These are phyloP conservation scores for Myxozyma nipponensis DNA, from an alignment of 805 yeast genomes.

Conservation along the genomic window DNA sequence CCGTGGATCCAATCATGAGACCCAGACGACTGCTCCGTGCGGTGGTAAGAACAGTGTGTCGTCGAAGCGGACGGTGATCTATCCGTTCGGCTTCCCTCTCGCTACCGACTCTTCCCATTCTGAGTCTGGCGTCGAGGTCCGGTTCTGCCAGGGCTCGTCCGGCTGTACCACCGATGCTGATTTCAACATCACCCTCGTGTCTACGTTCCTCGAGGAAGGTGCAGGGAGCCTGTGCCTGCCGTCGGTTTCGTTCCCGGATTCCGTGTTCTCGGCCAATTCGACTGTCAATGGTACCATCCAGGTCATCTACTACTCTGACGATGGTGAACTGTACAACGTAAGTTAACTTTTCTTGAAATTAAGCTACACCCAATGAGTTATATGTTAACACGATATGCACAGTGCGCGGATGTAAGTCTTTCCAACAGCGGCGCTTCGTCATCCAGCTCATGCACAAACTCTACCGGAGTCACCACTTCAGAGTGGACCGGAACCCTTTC, in stretches of 20 bases:
- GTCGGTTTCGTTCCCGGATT: constrained; percentile 21
- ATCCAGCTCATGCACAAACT: constrained; percentile 28
- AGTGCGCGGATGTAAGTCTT: constrained; percentile 31
- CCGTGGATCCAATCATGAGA: constrained; percentile 31
- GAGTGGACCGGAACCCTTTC: constrained; percentile 27
- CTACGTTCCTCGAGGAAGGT: constrained; percentile 27
- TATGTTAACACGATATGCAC: background rate
- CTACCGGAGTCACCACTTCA: constrained; percentile 29
- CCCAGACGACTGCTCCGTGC: constrained; percentile 31
- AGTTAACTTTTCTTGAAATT: background rate
- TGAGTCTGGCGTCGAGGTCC: constrained; percentile 23
- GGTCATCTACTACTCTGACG: constrained; percentile 30
- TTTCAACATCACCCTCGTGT: constrained; percentile 26
- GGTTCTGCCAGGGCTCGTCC: constrained; percentile 27
- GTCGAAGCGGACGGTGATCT: constrained; percentile 24
- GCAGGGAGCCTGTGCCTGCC: constrained; percentile 33
- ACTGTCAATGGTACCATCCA: constrained; percentile 31
- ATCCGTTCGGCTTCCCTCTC: constrained; percentile 30
- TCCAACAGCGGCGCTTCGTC: constrained; percentile 21
- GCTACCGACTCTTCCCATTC: constrained; percentile 28
- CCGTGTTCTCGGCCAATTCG: constrained; percentile 9
- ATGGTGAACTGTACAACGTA: constrained; percentile 33
- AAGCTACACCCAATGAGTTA: background rate
- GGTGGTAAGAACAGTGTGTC: constrained; percentile 28
- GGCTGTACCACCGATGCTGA: constrained; percentile 27